Evolutionary conservation across 179 eudicot species (phyloP).

Genomic region (Gypsophila paniculata): DNA sequence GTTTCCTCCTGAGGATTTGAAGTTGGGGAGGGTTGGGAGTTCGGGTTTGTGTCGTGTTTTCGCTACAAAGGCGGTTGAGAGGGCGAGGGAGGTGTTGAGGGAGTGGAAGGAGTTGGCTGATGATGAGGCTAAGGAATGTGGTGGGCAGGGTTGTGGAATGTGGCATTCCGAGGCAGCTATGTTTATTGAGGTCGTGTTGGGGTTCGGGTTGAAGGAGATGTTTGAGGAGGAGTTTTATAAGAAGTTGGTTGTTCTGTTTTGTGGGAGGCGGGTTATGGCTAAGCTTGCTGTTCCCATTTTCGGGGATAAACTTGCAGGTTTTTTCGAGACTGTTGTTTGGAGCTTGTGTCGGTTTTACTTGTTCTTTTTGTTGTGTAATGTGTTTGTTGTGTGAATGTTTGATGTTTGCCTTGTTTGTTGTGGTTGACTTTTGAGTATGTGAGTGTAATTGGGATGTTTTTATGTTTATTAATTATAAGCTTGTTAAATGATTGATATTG

Average conservation of each 20-base stretch:
- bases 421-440: background rate
- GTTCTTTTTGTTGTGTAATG: background rate
- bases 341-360: background rate
- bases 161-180: slow-evolving; percentile 49
- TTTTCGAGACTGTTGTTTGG: slow-evolving; percentile 1
- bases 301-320: slow-evolving; percentile 47
- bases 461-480: background rate
- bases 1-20: slow-evolving; percentile 30
- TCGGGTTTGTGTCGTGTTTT: slow-evolving; percentile 17
- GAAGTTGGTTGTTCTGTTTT: slow-evolving; percentile 42
- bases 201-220: slow-evolving; percentile 49
- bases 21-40: slow-evolving; percentile 19
- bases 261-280: slow-evolving; percentile 50
- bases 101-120: slow-evolving; percentile 39
- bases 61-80: slow-evolving; percentile 31
- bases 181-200: slow-evolving; percentile 48
- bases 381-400: background rate
- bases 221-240: slow-evolving; percentile 45
- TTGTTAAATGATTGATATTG: background rate
- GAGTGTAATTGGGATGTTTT: background rate
- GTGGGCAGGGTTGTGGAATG: slow-evolving; percentile 27
- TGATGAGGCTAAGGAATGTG: slow-evolving; percentile 24
- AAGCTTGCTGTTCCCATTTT: slow-evolving; percentile 49
- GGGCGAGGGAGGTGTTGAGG: slow-evolving; percentile 36
- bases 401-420: background rate